These are phyloP conservation scores for Argentina anserina DNA, from an alignment of 306 rosid species.

Conservation along the genomic window DNA sequence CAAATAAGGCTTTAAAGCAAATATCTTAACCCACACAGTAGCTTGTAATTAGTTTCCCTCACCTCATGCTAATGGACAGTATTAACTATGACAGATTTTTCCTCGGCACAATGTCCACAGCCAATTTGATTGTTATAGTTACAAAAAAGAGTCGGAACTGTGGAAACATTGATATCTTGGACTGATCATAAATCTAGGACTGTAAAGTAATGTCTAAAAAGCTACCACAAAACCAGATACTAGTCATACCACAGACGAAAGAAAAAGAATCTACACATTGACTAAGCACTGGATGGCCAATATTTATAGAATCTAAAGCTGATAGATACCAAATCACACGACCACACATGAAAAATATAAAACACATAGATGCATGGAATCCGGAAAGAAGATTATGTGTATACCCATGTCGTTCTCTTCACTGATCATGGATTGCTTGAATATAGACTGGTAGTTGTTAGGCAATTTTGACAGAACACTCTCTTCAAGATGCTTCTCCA, in stretches of 20 bases:
- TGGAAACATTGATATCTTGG: neutral
- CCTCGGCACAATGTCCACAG: neutral
- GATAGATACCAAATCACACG: neutral
- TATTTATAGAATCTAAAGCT: neutral
- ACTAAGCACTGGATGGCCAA: neutral
- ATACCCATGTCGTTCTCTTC: slow-evolving; percentile 95
- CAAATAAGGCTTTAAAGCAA: neutral
- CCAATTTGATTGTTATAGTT: neutral
- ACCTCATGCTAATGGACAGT: neutral
- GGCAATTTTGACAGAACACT: slow-evolving; percentile 71
- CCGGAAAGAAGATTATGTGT: slow-evolving; percentile 13
- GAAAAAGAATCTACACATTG: neutral
- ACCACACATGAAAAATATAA: neutral
- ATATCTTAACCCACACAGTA: neutral
- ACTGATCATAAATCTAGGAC: neutral
- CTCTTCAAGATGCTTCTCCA: slow-evolving; percentile 71
- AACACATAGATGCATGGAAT: neutral
- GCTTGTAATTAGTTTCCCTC: slow-evolving; percentile 1
- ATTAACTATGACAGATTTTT: neutral
- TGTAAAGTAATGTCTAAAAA: neutral
- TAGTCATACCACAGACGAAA: neutral
- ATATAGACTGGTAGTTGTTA: slow-evolving; percentile 57
- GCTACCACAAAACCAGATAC: neutral
- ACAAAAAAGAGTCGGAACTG: neutral
- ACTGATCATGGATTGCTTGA: slow-evolving; percentile 68